These are phyloP conservation scores for Acacia pycnantha DNA, from an alignment of 331 rosid genomes.

Conservation along the genomic window DNA sequence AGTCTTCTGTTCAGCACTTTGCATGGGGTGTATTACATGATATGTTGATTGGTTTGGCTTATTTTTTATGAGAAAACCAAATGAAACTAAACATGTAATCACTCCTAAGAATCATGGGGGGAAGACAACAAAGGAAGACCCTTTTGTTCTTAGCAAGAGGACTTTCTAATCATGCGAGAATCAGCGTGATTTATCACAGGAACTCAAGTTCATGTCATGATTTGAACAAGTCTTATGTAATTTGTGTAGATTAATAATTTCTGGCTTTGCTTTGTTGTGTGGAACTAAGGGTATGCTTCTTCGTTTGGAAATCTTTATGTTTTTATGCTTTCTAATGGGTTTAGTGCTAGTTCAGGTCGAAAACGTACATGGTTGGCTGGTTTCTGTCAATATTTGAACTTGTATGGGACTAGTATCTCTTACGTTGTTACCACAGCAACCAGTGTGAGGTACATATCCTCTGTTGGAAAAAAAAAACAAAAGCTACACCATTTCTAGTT, in stretches of 20 bases:
- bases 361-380: constrained; percentile 42
- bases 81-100: not conserved
- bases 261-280: not conserved
- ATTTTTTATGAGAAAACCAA: not conserved
- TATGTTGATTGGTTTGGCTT: not conserved
- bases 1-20: not conserved
- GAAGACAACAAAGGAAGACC: not conserved
- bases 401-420: constrained; percentile 19
- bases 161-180: not conserved
- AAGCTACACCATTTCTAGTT: not conserved
- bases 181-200: not conserved
- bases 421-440: constrained; percentile 5
- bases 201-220: not conserved
- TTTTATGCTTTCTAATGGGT: not conserved
- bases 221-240: not conserved
- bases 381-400: constrained; percentile 45
- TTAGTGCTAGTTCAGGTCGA: not conserved
- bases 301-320: not conserved
- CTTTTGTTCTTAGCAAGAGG: not conserved
- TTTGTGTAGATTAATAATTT: not conserved
- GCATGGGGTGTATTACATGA: not conserved
- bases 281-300: not conserved
- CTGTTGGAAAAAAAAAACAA: not conserved
- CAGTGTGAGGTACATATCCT: constrained; percentile 44
- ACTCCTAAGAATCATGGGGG: not conserved